These are phyloP conservation scores for Suhomyces choctaworum DNA, from an alignment of 1,139 yeast genomes.

Conservation along the genomic window DNA sequence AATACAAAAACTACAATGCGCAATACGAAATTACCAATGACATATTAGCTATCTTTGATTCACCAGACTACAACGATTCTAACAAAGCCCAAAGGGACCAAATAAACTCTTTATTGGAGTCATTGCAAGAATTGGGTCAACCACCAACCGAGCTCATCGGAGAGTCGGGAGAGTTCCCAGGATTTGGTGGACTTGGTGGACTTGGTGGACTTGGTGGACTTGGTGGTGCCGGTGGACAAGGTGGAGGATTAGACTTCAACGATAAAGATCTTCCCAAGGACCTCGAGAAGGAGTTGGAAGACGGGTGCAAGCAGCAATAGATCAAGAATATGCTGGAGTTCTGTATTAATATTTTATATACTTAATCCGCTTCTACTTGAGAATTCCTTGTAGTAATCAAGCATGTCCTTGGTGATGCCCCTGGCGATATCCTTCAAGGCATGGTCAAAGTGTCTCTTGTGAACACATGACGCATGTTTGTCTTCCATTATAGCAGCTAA, in stretches of 20 bases:
- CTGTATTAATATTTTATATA: conserved; percentile 17
- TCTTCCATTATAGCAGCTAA: conserved; percentile 85
- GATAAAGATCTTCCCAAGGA: conserved; percentile 49
- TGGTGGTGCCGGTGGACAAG: conserved; percentile 21
- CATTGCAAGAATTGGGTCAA: conserved; percentile 79
- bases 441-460: conserved; percentile 63
- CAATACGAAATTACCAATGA: conserved; percentile 57
- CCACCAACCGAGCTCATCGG: conserved; percentile 84
- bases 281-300: conserved; percentile 45
- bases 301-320: conserved; percentile 25
- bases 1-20: conserved; percentile 50
- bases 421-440: conserved; percentile 68
- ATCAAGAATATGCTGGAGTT: too few species aligned
- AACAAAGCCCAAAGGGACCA: conserved; percentile 51
- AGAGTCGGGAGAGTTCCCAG: conserved; percentile 61
- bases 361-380: conserved; percentile 46
- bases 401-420: conserved; percentile 84
- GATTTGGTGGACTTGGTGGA: conserved; percentile 43
- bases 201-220: conserved; percentile 14
- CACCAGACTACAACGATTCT: conserved; percentile 52
- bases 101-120: conserved; percentile 60
- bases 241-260: conserved; percentile 38
- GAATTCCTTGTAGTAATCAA: conserved; percentile 70
- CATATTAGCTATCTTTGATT: conserved; percentile 60
- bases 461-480: conserved; percentile 53